These are phyloP conservation scores for Paragyromitra xinjiangensis DNA, from an alignment of 495 filamentous ascomycete genomes.

Conservation along the genomic window DNA sequence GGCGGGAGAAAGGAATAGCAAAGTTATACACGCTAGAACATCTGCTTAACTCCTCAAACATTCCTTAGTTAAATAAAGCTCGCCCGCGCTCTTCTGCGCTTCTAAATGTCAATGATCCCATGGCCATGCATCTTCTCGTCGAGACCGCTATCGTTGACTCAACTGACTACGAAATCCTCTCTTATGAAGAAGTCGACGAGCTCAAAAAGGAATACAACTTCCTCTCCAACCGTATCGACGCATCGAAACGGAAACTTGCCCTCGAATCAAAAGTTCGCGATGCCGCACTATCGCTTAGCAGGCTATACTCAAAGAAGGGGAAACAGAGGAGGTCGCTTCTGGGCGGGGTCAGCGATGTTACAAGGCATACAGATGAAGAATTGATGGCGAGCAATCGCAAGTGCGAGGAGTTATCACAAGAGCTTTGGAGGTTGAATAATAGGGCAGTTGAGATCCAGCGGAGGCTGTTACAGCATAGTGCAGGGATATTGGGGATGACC, in stretches of 20 bases:
- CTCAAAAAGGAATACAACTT: constrained; percentile 83
- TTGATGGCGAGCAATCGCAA: constrained; percentile 75
- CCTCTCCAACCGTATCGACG: constrained; percentile 77
- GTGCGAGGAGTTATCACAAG: constrained; percentile 82
- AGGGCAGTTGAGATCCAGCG: constrained; percentile 74
- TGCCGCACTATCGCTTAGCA: constrained; percentile 83
- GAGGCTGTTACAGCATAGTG: constrained; percentile 85
- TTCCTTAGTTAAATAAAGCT: constrained; percentile 50
- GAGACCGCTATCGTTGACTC: constrained; percentile 93
- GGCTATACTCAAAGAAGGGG: constrained; percentile 72
- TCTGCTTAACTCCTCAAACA: constrained; percentile 14
- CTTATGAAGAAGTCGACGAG: constrained; percentile 86
- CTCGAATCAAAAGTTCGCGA: constrained; percentile 93
- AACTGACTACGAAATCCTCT: constrained; percentile 80
- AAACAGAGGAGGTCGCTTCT: constrained; percentile 55
- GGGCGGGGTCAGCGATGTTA: constrained; percentile 59
- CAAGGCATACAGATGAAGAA: constrained; percentile 72
- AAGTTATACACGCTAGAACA: constrained; percentile 11
- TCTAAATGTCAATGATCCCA: constrained; percentile 54
- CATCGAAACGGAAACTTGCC: constrained; percentile 79
- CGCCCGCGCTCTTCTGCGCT: constrained; percentile 54
- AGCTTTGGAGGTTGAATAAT: constrained; percentile 80
- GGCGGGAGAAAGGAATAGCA: neutral
- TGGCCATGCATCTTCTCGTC: constrained; percentile 79
- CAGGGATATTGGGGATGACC: constrained; percentile 87